These are phyloP conservation scores for Phytophthora sansomeana DNA, from an alignment of 352 stramenopile genomes.

Conservation along the genomic window DNA sequence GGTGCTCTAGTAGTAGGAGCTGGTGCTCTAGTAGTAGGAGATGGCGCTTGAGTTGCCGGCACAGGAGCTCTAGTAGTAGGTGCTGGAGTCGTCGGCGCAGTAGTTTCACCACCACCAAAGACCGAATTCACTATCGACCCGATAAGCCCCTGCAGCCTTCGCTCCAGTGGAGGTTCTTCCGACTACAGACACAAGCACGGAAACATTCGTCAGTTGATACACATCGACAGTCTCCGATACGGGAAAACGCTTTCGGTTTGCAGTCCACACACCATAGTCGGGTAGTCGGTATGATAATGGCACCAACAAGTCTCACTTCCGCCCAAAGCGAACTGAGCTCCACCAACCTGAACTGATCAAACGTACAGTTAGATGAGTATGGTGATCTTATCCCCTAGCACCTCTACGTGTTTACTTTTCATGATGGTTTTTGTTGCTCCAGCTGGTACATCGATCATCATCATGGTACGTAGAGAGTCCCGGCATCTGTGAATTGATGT, in stretches of 20 bases:
- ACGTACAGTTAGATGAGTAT: constrained; percentile 16
- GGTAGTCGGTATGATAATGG: constrained; percentile 9
- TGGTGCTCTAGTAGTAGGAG: constrained; percentile 22
- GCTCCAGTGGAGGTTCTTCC: constrained; percentile 7
- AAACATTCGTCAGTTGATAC: background rate
- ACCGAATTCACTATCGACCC: constrained; percentile 36
- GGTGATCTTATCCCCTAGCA: constrained; percentile 35
- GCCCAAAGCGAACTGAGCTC: constrained; percentile 18
- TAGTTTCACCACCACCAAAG: constrained; percentile 12
- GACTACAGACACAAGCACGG: constrained; percentile 9
- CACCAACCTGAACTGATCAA: constrained; percentile 19
- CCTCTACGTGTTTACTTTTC: too few species aligned
- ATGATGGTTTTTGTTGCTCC: too few species aligned
- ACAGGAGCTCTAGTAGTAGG: constrained; percentile 10
- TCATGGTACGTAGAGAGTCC: too few species aligned
- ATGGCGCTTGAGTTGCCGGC: constrained; percentile 13
- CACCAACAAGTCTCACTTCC: constrained; percentile 9
- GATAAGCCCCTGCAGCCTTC: constrained; percentile 30
- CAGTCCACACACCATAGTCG: constrained; percentile 25
- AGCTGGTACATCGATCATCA: too few species aligned
- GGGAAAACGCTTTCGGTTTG: background rate
- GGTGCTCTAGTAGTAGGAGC: constrained; percentile 13
- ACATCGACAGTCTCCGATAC: too few species aligned
- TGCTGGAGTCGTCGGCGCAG: constrained; percentile 14
- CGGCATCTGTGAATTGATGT: constrained; percentile 4